phyloP scores from a whole-genome alignment of 352 stramenopile species.

The Lagenidium giganteum region DNA sequence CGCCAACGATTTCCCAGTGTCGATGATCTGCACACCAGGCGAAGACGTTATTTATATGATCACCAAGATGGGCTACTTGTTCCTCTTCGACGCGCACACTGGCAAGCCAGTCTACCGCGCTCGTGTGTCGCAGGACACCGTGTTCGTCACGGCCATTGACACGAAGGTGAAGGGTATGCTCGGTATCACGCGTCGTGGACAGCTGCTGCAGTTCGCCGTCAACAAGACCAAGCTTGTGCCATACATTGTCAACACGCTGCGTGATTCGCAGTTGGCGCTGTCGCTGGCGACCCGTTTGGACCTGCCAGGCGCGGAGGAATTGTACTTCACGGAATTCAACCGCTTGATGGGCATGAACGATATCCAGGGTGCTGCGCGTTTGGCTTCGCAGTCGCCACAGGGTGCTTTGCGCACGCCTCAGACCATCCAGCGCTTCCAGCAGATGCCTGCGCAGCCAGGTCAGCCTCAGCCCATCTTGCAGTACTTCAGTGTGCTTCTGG shows the following conservation, averaged over 20 bases:
- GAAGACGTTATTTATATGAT: constrained; percentile 98
- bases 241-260: constrained; percentile 98
- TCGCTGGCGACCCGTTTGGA: constrained; percentile 95
- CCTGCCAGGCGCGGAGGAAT: constrained; percentile 96
- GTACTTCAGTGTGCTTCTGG: constrained; percentile 99
- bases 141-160: constrained; percentile 94
- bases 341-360: constrained; percentile 85
- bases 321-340: constrained; percentile 99
- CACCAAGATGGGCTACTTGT: constrained; percentile 99
- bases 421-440: constrained; percentile 99
- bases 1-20: constrained; percentile 97
- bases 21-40: constrained; percentile 89
- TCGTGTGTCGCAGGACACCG: constrained; percentile 96
- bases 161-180: constrained; percentile 95
- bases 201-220: constrained; percentile 96
- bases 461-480: constrained; percentile 97
- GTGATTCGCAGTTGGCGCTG: constrained; percentile 95
- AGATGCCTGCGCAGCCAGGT: constrained; percentile 95
- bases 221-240: constrained; percentile 98
- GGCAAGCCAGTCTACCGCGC: constrained; percentile 98
- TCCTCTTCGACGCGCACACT: constrained; percentile 99
- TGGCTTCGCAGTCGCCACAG: constrained; percentile 89
- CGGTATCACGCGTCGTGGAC: constrained; percentile 96
- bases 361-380: constrained; percentile 77
- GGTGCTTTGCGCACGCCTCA: constrained; percentile 94